Base-by-base conservation (phyloP, 176 grass and related monocot species). In the Ensete glaucum region DNA sequence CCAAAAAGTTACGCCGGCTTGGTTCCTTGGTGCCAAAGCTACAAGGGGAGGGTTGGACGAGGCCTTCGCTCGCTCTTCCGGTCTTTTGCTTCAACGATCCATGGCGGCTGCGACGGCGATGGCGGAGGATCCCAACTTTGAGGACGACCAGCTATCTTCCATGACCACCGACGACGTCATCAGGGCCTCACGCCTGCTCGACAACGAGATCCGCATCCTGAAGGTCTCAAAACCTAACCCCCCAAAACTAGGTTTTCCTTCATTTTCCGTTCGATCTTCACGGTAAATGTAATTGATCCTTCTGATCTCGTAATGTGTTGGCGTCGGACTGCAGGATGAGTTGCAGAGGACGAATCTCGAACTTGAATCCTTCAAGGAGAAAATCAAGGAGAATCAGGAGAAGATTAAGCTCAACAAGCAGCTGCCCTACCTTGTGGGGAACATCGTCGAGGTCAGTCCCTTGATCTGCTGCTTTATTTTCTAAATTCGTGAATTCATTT, bases 341-440 rank as follows among this genome's bases (percentile, higher is more conserved):
- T 56, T 96, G 67, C 87, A 92, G 82, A 79, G 89, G 81, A 81
- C 62, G 22, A 90, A 91, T 80, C 71, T 90, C 16, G 93, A 96
- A 58, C 69, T 97, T 78, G 85, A 90, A 29, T 88, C 88, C n/a
- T 77, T 83, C 71, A 92, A 88, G 76, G 89, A 92, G 65, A 92
- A 90, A 80, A 92, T 90, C 17, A 92, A 90, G 85, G 90, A 97
- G 53, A 92, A 92, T 60, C 87, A 97, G 68, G 90, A 90, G 80
- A 97, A 92, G 79, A 97, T 97, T 59, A 97, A 92, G 75, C 77
- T 90, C 51, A 88, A 85, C 89, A 97, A 92, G 79, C 85, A 90
- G 87, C 80, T 97, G 3, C 93, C 90, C 1, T 90, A 97, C 66
- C 85, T 92, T 8, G 93, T 97, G 17, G 87, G 83, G 1, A 97